Base-by-base conservation (phyloP, 2,329 filamentous ascomycete species). In the Pestalotiopsis sp. region DNA sequence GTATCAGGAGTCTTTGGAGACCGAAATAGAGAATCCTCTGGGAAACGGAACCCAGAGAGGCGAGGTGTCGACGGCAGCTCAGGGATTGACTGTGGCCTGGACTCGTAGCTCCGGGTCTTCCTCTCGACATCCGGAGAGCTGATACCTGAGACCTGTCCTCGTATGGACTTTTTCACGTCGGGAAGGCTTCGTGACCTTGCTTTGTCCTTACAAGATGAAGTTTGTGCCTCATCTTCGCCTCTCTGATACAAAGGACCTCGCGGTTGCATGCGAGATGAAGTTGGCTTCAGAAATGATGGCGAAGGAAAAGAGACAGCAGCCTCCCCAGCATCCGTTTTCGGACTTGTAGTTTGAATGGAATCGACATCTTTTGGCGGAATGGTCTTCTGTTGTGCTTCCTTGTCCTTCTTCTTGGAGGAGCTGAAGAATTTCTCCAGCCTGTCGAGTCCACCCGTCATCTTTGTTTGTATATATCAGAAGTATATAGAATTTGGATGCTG, bases 211-310 rank as follows among this genome's bases (percentile, higher is more conserved):
- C 67, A 48, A 35, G 30, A 35, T 35, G 30, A 35, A 57, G 63
- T 39, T 17, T 38, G 62, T 17, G 7, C 48, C 30, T 65, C 64
- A 17, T 58, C 64, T 17, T 65, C 62, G 20, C 13, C 13, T 35
- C 17, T 55, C 26, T 65, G n/a, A 26, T 65, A 70, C 20, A 71
- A 71, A 73, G 85, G 85, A 61, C 88, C 83, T 61, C 87, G 82
- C n/a, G 87, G 86, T 60, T 82, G 77, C 87, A 89, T 89, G 26
- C 85, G 82, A 66, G 80, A 81, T 17, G 82, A 80, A 48, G 81
- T 88, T 30, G 87, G 87, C 59, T 85, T 81, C 69, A 89, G 86
- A 71, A 87, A 89, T 1, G 76, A 73, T 17, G 76, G 76, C 9
- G 76, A 72, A 22, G 76, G 76, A 64, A 78, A 35, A 35, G 30